These are phyloP conservation scores for Epichloe sylvatica DNA, from an alignment of 2,329 filamentous ascomycete genomes.

Conservation along the genomic window DNA sequence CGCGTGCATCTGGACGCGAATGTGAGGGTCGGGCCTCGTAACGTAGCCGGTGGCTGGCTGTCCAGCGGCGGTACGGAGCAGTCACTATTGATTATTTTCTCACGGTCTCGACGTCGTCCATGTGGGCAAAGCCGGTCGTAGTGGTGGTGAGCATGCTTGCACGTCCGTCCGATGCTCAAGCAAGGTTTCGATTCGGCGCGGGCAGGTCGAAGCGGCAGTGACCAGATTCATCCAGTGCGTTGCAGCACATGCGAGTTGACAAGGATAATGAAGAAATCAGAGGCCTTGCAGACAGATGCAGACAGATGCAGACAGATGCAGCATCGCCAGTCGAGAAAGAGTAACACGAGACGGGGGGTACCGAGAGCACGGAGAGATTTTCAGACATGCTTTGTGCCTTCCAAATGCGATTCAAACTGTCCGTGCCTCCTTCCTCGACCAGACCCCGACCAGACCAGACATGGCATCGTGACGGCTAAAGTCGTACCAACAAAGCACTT, in stretches of 20 bases:
- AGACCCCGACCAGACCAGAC: background rate
- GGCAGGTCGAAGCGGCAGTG: background rate
- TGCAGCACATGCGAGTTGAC: background rate
- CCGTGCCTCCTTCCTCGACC: background rate
- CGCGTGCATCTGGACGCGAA: background rate
- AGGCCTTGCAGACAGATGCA: background rate
- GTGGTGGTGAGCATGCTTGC: background rate
- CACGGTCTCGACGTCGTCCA: background rate
- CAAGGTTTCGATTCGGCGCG: no score
- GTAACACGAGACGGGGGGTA: no score
- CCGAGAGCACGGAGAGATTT: no score
- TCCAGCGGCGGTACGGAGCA: background rate
- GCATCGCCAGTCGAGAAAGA: background rate
- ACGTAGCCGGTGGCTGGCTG: background rate
- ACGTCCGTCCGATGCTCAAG: background rate
- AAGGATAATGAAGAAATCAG: no score
- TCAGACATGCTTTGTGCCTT: no score
- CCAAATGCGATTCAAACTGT: background rate
- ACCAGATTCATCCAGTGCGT: background rate
- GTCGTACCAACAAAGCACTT: no score
- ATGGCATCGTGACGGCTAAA: no score
- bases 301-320: background rate
- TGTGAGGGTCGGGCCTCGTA: background rate
- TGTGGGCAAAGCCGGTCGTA: no score
- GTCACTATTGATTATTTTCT: background rate